Evolutionary conservation across 129 eudicot genomes (phyloP).

Genomic region (Pulicaria dysenterica): DNA sequence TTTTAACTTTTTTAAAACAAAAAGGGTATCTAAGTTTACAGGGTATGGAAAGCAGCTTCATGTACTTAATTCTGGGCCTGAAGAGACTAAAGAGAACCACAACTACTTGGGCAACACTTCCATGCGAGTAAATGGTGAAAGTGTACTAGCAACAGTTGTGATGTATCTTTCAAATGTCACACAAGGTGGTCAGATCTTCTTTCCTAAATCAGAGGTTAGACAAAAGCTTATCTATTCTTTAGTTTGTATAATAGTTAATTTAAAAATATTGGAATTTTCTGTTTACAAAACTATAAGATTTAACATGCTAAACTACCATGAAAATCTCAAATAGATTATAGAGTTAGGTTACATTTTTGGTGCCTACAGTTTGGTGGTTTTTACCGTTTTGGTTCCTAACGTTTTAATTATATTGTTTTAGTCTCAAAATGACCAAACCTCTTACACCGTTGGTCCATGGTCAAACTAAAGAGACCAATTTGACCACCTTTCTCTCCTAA

Average conservation of each 20-base stretch:
- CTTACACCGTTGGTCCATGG: too few relatives aligned
- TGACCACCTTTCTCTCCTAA: too few relatives aligned
- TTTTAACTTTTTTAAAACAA: neutral
- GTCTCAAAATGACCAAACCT: too few relatives aligned
- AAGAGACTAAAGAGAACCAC: conserved; percentile 49
- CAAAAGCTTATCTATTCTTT: neutral
- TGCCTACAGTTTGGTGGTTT: neutral
- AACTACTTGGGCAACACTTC: conserved; percentile 45
- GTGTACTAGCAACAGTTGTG: conserved; percentile 70
- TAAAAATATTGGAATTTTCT: neutral
- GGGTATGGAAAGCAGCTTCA: conserved; percentile 61
- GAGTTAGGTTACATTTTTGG: neutral
- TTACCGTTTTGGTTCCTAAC: too few relatives aligned
- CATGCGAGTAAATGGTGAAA: conserved; percentile 36
- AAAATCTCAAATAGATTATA: neutral
- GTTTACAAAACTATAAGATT: neutral
- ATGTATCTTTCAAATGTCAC: conserved; percentile 81
- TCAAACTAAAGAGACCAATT: too few relatives aligned
- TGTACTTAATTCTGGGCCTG: conserved; percentile 50
- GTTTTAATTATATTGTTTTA: too few relatives aligned
- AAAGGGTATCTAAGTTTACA: conserved; percentile 23
- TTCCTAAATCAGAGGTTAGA: conserved; percentile 71
- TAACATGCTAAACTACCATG: neutral
- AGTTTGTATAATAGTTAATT: neutral
- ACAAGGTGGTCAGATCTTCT: conserved; percentile 83